A percentile compares a stretch with the other conserved stretches of the same genome.
These are phyloP conservation scores for Colletotrichum gloeosporioides DNA, from an alignment of 2,329 filamentous ascomycete genomes.

Conservation along the genomic window DNA sequence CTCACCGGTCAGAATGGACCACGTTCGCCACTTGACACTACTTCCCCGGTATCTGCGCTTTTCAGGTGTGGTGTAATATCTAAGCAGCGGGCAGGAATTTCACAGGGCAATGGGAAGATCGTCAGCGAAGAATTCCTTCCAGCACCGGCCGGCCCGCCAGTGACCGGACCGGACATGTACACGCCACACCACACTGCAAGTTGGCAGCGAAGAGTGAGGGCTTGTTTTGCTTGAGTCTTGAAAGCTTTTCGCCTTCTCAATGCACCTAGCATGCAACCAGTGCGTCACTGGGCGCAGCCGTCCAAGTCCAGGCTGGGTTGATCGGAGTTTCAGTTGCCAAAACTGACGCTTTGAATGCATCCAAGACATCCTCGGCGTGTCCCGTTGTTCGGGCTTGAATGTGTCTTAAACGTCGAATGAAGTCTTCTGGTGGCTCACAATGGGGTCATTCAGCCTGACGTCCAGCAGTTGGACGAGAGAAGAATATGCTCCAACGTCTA, in stretches of 20 bases:
- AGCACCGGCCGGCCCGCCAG: neutral
- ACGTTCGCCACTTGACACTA: conserved; percentile 2
- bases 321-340: conserved; percentile 10
- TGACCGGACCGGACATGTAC: conserved; percentile 7
- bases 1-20: neutral
- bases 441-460: neutral
- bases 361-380: neutral
- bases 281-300: conserved; percentile 13
- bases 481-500: neutral
- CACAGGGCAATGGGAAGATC: neutral
- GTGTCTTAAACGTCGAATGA: neutral
- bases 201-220: neutral
- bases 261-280: neutral
- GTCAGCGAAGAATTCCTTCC: neutral
- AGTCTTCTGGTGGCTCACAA: neutral
- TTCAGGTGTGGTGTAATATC: neutral
- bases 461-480: neutral
- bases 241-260: neutral
- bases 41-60: neutral
- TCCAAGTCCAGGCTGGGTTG: neutral
- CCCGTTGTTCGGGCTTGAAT: neutral
- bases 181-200: neutral
- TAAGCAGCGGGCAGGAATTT: neutral
- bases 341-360: conserved; percentile 14
- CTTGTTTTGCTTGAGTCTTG: neutral